phyloP scores from a whole-genome alignment of 108 stramenopile genomes.

The Epithemia pelagica region DNA sequence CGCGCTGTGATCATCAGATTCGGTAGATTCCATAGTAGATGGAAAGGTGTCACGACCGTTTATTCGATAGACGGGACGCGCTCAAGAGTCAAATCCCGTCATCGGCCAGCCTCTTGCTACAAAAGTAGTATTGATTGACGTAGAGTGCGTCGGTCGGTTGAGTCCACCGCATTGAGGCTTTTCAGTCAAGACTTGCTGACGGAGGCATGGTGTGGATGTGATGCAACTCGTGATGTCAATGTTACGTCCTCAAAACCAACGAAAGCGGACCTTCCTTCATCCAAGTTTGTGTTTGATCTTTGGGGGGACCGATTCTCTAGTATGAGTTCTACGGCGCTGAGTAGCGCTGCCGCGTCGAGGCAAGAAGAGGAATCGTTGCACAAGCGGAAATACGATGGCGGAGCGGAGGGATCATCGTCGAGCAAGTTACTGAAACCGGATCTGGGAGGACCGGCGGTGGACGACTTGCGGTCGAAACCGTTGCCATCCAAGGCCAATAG shows the following conservation, averaged over 20 bases:
- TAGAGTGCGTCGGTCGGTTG: too few species aligned
- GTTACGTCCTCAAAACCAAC: conserved; percentile 1
- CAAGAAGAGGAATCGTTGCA: neutral
- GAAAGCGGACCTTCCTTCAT: neutral
- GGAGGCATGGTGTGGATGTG: neutral
- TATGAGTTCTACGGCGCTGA: neutral
- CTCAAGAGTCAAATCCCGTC: too few species aligned
- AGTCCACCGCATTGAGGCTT: too few species aligned
- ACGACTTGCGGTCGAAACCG: neutral
- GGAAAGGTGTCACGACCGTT: too few species aligned
- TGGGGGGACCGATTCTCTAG: neutral
- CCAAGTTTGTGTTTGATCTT: neutral
- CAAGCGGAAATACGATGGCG: neutral
- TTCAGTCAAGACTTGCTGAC: neutral
- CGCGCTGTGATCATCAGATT: too few species aligned
- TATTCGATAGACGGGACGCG: too few species aligned
- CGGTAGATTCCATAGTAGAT: too few species aligned
- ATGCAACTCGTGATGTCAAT: neutral
- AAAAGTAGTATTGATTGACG: too few species aligned
- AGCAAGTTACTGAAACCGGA: neutral
- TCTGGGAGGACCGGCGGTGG: neutral
- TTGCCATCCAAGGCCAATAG: conserved; percentile 14
- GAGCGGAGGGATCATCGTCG: neutral
- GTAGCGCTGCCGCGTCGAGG: neutral
- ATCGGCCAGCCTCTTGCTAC: too few species aligned